Base-by-base conservation (phyloP, 176 grass and related monocot species). In the Eragrostis nindensis region DNA sequence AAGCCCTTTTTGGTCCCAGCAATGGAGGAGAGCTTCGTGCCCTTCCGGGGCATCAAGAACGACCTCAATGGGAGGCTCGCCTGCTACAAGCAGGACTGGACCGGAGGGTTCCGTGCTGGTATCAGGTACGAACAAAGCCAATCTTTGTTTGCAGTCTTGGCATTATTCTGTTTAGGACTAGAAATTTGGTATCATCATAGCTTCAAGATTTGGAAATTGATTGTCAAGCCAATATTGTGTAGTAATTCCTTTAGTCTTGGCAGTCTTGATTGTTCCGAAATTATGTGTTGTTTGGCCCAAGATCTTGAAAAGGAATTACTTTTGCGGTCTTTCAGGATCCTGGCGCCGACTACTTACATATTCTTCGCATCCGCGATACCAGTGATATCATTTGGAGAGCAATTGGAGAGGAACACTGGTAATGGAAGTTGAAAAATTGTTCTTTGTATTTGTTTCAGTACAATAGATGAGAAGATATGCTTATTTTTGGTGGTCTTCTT, bases 31-130 rank as follows among this genome's bases (percentile, higher is more conserved):
- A 86, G 90, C 21, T 99, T 99, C 64, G 91, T 96, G 54, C 97
- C 97, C 15, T 39, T 99, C 32, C 82, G 84, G 13, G 97, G 97
- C 48, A 99, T 99, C 78, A 93, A 79, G 46, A 88, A 99, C 73
- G 97, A 99, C 65, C 85, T 99, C 70, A 82, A 68, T 2, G 97
- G 88, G 48, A 80, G 97, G 66, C 82, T 96, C 74, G 73, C 72
- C 73, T 99, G 93, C 82, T 99, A 99, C 92, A 95, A 82, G 86
- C 97, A 99, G 85, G 97, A 99, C 56, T 99, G 97, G 97, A 92
- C 82, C 4, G 78, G 97, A 72, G 93, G 97, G 11, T 86, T 99
- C 85, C 66, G 78, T 7, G 66, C 91, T 26, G 97, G 97, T 77
- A 82, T 99, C 89, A 96, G 92, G 96, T 98, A 90, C 0, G 17